These are phyloP conservation scores for Fusarium sororula DNA, from an alignment of 2,329 filamentous ascomycete species.

Conservation along the genomic window DNA sequence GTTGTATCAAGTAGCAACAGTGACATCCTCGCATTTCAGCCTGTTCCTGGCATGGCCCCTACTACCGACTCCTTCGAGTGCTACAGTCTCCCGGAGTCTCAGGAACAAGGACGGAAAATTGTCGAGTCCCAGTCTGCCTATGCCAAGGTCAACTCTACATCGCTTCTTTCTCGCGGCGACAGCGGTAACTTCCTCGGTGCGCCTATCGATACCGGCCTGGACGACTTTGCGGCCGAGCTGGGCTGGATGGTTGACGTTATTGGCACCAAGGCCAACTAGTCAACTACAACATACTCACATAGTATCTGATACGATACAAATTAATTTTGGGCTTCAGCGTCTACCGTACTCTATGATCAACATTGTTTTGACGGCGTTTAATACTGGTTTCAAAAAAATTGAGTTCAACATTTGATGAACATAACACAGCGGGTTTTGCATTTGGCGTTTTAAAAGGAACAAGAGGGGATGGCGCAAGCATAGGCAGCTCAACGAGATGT, in stretches of 20 bases:
- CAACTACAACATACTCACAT: neutral
- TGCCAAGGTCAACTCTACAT: conserved; percentile 35
- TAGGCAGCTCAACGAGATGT: neutral
- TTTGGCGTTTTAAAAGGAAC: conserved; percentile 33
- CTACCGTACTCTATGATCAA: conserved; percentile 1
- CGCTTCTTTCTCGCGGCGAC: conserved; percentile 39
- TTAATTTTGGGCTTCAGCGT: neutral
- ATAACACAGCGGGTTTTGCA: conserved; percentile 19
- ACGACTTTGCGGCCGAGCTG: conserved; percentile 57
- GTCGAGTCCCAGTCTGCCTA: conserved; percentile 31
- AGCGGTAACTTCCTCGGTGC: conserved; percentile 45
- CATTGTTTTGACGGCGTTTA: conserved; percentile 36
- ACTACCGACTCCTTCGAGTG: conserved; percentile 41
- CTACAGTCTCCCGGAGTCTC: conserved; percentile 59
- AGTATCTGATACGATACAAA: conserved; percentile 19
- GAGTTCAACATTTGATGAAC: conserved; percentile 6
- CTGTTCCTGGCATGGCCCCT: conserved; percentile 19
- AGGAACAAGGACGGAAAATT: conserved; percentile 35
- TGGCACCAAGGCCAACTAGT: conserved; percentile 43
- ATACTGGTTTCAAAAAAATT: conserved; percentile 1
- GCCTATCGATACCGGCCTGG: conserved; percentile 50
- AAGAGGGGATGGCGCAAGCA: conserved; percentile 21
- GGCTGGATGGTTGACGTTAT: conserved; percentile 63
- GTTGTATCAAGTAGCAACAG: conserved; percentile 49
- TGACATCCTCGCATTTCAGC: conserved; percentile 46